Percentiles rank a stretch among this genome's conserved stretches.
Conservation (phyloP, 306 rosid species). For the Arachis hypogaea region DNA sequence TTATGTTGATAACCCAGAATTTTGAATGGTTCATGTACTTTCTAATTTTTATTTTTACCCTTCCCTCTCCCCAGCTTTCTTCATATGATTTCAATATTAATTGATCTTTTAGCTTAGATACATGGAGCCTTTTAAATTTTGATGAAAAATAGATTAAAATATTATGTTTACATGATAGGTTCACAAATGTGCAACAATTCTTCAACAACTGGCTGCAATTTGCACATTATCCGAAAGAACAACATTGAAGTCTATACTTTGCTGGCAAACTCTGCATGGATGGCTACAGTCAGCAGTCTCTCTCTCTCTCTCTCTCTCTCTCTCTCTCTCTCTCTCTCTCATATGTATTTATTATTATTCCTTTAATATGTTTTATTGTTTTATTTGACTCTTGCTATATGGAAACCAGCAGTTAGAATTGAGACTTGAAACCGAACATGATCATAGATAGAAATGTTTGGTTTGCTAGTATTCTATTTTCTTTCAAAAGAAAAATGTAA, state of each 20-base stretch:
- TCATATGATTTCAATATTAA: conserved; percentile 11
- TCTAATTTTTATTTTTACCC: not conserved
- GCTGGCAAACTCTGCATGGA: conserved; percentile 85
- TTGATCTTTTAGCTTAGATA: conserved; percentile 24
- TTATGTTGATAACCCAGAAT: conserved; percentile 29
- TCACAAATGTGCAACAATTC: conserved; percentile 95
- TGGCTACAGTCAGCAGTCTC: conserved; percentile 91
- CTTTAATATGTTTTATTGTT: conserved; percentile 30
- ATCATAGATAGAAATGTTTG: conserved; percentile 3
- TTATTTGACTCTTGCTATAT: conserved; percentile 25
- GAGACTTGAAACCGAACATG: not conserved
- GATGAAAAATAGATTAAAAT: conserved; percentile 29
- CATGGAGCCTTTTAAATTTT: conserved; percentile 25
- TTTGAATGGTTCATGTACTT: conserved; percentile 6
- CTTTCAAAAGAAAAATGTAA: not conserved
- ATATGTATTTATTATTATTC: conserved; percentile 18
- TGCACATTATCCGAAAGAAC: conserved; percentile 88
- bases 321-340: no score
- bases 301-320: conserved; percentile 27
- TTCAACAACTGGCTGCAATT: conserved; percentile 90
- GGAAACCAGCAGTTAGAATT: conserved; percentile 18
- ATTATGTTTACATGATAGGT: conserved; percentile 56
- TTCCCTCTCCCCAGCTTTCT: conserved; percentile 10
- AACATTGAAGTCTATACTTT: conserved; percentile 68
- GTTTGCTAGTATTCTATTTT: not conserved